Conservation (phyloP, 495 filamentous ascomycete species). For the Penicillium desertorum region DNA sequence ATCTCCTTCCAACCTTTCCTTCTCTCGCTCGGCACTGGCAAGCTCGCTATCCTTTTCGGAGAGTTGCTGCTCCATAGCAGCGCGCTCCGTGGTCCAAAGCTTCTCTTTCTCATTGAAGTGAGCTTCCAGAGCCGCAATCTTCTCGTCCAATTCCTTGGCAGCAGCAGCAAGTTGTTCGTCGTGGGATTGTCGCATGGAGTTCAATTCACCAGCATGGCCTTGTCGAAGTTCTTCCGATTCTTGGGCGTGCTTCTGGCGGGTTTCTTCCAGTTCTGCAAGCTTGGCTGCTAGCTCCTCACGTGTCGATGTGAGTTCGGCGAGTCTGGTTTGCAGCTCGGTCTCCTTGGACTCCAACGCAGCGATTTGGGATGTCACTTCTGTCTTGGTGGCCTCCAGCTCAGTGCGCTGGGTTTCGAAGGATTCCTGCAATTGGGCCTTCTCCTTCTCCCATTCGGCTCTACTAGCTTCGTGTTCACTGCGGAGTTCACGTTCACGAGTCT, state of each 20-base stretch:
- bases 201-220: conserved; percentile 34
- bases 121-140: conserved; percentile 41
- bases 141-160: conserved; percentile 36
- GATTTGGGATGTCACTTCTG: conserved; percentile 39
- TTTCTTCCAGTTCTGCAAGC: conserved; percentile 27
- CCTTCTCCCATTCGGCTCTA: conserved; percentile 45
- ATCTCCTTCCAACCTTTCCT: conserved; percentile 47
- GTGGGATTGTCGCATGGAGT: conserved; percentile 23
- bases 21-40: conserved; percentile 44
- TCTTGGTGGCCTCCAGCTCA: conserved; percentile 35
- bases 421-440: conserved; percentile 45
- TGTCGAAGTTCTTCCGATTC: conserved; percentile 23
- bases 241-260: conserved; percentile 20
- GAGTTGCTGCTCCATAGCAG: conserved; percentile 37
- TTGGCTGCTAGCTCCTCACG: conserved; percentile 28
- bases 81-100: conserved; percentile 37
- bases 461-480: conserved; percentile 39
- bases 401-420: conserved; percentile 38
- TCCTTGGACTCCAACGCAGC: conserved; percentile 26
- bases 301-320: conserved; percentile 36
- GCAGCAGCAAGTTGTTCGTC: conserved; percentile 32
- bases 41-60: conserved; percentile 42
- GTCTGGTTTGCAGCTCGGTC: conserved; percentile 26
- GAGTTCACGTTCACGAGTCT: conserved; percentile 42
- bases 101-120: conserved; percentile 38